These are phyloP conservation scores for Tetrapisispora namnaoensis DNA, from an alignment of 805 yeast species.

Conservation along the genomic window DNA sequence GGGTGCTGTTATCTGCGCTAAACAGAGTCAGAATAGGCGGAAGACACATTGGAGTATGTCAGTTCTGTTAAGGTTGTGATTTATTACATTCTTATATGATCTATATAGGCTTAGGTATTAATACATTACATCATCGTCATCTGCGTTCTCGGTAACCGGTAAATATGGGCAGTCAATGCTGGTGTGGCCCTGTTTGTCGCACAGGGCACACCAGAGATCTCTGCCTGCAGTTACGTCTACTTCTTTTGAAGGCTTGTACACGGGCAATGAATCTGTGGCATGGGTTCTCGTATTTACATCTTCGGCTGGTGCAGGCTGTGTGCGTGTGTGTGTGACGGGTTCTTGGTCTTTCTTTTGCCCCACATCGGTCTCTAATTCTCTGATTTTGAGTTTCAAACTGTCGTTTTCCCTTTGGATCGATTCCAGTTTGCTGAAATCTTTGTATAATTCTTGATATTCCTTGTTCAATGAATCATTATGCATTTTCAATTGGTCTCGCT, in stretches of 20 bases:
- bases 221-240: constrained; percentile 62
- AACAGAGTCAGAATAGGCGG: no score
- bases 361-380: constrained; percentile 18
- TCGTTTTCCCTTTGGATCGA: not conserved
- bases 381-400: constrained; percentile 20
- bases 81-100: no score
- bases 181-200: constrained; percentile 85
- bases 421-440: constrained; percentile 14
- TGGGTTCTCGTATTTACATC: not conserved
- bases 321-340: no score
- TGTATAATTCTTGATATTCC: constrained; percentile 19
- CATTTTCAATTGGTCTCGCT: constrained; percentile 21
- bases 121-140: not conserved
- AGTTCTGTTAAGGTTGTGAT: no score
- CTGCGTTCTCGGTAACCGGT: not conserved
- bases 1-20: no score
- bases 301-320: not conserved
- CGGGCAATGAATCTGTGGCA: constrained; percentile 18
- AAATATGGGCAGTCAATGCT: constrained; percentile 68
- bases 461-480: constrained; percentile 21
- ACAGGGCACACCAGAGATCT: constrained; percentile 80
- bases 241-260: constrained; percentile 18
- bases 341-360: not conserved
- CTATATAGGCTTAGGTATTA: no score
- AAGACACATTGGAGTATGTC: no score